These are phyloP conservation scores for Monotropa hypopitys DNA, from an alignment of 179 eudicot species.

Conservation along the genomic window DNA sequence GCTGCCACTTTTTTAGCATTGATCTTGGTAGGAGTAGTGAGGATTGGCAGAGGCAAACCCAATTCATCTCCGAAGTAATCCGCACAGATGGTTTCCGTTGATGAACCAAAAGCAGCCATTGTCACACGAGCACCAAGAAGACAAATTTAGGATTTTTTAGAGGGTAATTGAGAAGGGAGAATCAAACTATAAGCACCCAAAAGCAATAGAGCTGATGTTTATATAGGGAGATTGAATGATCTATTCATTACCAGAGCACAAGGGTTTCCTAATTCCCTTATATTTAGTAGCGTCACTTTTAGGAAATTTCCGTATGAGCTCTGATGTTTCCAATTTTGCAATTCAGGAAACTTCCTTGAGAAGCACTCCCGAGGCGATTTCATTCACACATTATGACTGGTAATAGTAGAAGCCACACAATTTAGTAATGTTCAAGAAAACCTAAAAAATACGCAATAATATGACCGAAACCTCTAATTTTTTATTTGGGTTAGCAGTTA, in stretches of 20 bases:
- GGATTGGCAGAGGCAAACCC: not conserved
- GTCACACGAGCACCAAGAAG: not conserved
- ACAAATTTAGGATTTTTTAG: not conserved
- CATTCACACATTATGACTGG: too few relatives aligned
- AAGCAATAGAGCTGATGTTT: not conserved
- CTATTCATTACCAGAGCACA: not conserved
- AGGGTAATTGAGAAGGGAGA: not conserved
- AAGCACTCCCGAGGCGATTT: too few relatives aligned
- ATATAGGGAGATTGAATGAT: not conserved
- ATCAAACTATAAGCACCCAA: not conserved
- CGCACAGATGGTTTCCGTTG: not conserved
- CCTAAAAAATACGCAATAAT: too few relatives aligned
- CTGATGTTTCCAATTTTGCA: too few relatives aligned
- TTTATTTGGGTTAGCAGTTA: too few relatives aligned
- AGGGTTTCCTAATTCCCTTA: not conserved
- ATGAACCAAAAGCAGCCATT: not conserved
- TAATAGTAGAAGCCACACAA: too few relatives aligned
- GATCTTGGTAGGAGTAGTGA: not conserved
- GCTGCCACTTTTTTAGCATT: not conserved
- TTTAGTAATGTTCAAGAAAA: too few relatives aligned
- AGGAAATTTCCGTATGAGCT: too few relatives aligned
- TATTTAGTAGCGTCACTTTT: too few relatives aligned
- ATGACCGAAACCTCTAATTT: too few relatives aligned
- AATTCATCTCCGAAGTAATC: constrained; percentile 4
- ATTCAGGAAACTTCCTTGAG: too few relatives aligned